phyloP scores from a whole-genome alignment of 2,329 filamentous ascomycete species.

The Fusarium udum region DNA sequence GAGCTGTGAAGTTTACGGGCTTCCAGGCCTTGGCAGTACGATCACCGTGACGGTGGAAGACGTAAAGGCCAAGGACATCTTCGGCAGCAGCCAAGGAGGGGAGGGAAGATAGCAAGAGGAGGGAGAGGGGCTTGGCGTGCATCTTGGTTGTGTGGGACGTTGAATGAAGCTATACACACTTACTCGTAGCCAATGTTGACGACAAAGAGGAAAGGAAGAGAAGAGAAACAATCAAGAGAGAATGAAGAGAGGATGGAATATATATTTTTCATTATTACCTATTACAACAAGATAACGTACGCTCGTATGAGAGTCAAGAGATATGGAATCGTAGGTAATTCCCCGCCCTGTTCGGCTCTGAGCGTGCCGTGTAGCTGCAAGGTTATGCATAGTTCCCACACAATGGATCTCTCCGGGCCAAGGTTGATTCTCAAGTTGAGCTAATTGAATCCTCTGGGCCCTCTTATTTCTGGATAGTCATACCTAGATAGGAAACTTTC shows the following conservation, averaged over 20 bases:
- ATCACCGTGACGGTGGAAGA: conserved; percentile 92
- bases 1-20: conserved; percentile 77
- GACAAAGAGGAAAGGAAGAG: neutral
- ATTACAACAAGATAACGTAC: neutral
- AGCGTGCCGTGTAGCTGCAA: conserved; percentile 24
- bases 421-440: neutral
- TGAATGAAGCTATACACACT: conserved; percentile 15
- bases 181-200: neutral
- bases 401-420: neutral
- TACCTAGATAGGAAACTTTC: conserved; percentile 15
- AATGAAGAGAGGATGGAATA: neutral
- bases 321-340: neutral
- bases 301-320: neutral
- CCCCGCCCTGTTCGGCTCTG: conserved; percentile 29
- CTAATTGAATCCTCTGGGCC: neutral
- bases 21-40: conserved; percentile 80
- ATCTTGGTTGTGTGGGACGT: conserved; percentile 41
- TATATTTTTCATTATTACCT: neutral
- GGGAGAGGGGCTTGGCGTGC: conserved; percentile 53
- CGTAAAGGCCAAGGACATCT: conserved; percentile 81
- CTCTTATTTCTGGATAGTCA: conserved; percentile 6
- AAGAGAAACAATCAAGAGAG: neutral
- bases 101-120: conserved; percentile 49
- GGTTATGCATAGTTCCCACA: conserved; percentile 6
- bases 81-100: conserved; percentile 60